Percentiles rank a stretch among this genome's conserved stretches.
Evolutionary conservation across 495 filamentous ascomycete species (phyloP).

Genomic region (Hypoxylon cercidicola): DNA sequence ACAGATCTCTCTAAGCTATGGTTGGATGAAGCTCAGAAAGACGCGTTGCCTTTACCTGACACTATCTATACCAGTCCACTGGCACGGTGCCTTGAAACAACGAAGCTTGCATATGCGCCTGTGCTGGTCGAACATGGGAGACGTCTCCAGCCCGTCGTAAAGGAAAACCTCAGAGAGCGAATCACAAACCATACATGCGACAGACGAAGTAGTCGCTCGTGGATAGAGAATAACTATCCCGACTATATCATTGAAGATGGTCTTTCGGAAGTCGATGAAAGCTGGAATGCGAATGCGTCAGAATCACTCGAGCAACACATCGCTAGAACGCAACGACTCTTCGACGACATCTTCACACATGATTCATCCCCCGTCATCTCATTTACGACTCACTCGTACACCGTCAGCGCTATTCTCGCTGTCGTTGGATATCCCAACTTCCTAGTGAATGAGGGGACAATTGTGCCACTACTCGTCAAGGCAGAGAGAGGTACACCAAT

Average conservation of each 20-base stretch:
- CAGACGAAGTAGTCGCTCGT: conserved; percentile 64
- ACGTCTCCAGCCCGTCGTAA: conserved; percentile 68
- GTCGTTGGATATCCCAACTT: conserved; percentile 35
- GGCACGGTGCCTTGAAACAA: conserved; percentile 71
- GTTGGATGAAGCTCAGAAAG: conserved; percentile 60
- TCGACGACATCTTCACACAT: conserved; percentile 43
- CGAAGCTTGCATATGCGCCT: conserved; percentile 68
- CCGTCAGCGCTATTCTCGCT: conserved; percentile 35
- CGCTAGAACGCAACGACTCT: conserved; percentile 30
- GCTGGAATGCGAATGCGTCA: conserved; percentile 59
- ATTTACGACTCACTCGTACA: conserved; percentile 44
- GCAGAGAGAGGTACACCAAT: conserved; percentile 21
- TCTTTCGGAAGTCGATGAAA: conserved; percentile 69
- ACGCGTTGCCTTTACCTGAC: conserved; percentile 70
- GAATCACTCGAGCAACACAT: conserved; percentile 46
- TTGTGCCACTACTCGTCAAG: conserved; percentile 45
- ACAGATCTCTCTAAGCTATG: conserved; percentile 70
- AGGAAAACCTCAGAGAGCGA: conserved; percentile 75
- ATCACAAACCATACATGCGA: conserved; percentile 84
- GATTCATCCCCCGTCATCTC: conserved; percentile 40
- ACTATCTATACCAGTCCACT: conserved; percentile 76
- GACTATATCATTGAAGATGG: conserved; percentile 68
- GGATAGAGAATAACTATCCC: conserved; percentile 68
- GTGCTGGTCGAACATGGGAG: conserved; percentile 7
- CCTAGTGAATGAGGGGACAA: conserved; percentile 36